phyloP scores from a whole-genome alignment of 2,329 filamentous ascomycete genomes.

The Pseudocercospora fijiensis region DNA sequence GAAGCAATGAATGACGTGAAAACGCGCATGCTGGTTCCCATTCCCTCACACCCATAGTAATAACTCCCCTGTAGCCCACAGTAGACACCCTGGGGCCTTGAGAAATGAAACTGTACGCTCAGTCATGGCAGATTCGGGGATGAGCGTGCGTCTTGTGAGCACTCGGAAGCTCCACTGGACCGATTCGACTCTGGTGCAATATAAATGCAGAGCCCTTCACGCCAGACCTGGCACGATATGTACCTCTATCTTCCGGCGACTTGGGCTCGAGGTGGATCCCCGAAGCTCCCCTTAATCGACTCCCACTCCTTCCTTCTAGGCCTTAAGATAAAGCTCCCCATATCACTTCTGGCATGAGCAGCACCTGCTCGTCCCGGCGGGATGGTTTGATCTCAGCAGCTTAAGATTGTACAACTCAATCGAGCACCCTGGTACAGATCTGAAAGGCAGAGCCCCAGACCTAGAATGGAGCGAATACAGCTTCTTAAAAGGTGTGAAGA shows the following conservation, averaged over 20 bases:
- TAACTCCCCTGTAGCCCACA: neutral
- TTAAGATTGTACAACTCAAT: too few species aligned
- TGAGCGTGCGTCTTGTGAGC: neutral
- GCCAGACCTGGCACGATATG: neutral
- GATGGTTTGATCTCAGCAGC: too few species aligned
- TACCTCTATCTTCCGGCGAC: neutral
- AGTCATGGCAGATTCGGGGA: neutral
- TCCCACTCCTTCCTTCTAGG: neutral
- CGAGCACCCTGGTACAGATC: neutral
- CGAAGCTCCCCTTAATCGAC: neutral
- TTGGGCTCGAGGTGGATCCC: neutral
- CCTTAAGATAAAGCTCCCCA: too few species aligned
- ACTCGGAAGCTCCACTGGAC: neutral
- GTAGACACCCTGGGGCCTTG: neutral
- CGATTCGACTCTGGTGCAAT: neutral
- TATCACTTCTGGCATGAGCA: too few species aligned
- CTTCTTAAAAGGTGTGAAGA: too few species aligned
- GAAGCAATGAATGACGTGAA: conserved; percentile 1
- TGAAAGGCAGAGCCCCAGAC: too few species aligned
- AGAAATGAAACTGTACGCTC: neutral
- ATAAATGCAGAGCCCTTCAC: neutral
- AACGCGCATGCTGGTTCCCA: neutral
- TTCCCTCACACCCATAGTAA: neutral
- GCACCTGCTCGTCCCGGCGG: too few species aligned
- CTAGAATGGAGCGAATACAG: too few species aligned